phyloP scores from a whole-genome alignment of 2,329 filamentous ascomycete genomes.

The Aspergillus sp. region DNA sequence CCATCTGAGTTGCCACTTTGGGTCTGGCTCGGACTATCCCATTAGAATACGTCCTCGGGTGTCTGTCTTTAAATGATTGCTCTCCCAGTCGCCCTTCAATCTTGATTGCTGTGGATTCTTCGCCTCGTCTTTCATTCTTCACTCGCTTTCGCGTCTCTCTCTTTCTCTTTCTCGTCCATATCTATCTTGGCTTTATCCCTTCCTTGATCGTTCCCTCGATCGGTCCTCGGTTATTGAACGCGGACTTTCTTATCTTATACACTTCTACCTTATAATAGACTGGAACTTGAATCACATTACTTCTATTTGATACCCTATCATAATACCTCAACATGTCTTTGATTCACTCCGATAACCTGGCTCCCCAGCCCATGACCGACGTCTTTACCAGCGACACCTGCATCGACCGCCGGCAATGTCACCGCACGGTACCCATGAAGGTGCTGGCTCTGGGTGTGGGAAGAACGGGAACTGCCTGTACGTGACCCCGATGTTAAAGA shows the following conservation, averaged over 20 bases:
- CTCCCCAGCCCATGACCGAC: conserved; percentile 43
- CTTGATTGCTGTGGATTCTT: conserved; percentile 14
- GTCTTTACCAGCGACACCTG: conserved; percentile 63
- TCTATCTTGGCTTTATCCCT: background rate
- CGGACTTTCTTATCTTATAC: background rate
- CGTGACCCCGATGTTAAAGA: conserved; percentile 26
- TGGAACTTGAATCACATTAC: background rate
- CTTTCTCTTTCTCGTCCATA: background rate
- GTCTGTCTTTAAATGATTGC: background rate
- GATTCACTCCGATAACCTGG: conserved; percentile 36
- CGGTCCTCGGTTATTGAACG: background rate
- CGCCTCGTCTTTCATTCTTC: conserved; percentile 12
- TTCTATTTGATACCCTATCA: background rate
- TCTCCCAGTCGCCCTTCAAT: conserved; percentile 21
- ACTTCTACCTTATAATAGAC: background rate
- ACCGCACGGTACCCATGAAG: conserved; percentile 68
- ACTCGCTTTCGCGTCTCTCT: background rate
- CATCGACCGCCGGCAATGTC: conserved; percentile 66
- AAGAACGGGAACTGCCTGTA: conserved; percentile 69
- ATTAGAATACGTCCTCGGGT: background rate
- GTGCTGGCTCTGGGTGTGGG: conserved; percentile 69
- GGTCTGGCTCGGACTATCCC: conserved; percentile 6
- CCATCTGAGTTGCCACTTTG: conserved; percentile 16
- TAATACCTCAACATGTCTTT: conserved; percentile 30
- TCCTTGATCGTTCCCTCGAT: background rate